Conservation (phyloP, 2,329 filamentous ascomycete species). For the Penicillium hordei region DNA sequence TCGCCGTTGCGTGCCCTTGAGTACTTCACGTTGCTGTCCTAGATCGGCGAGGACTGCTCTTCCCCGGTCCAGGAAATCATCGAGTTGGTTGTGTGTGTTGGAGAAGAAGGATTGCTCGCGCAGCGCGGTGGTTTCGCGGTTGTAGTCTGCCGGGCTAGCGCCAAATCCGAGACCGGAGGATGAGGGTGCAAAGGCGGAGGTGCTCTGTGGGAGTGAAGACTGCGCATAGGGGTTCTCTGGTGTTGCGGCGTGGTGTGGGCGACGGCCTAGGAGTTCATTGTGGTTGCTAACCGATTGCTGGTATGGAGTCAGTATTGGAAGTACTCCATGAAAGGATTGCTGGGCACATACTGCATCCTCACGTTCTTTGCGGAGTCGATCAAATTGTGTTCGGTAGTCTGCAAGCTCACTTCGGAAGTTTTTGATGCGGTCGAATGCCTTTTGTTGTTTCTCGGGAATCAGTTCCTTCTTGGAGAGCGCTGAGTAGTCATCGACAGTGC, state of each 20-base stretch:
- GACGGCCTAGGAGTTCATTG: conserved; percentile 77
- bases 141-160: conserved; percentile 55
- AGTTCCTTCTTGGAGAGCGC: conserved; percentile 82
- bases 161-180: conserved; percentile 48
- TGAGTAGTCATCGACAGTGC: conserved; percentile 90
- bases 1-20: conserved; percentile 89
- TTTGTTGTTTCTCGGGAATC: conserved; percentile 85
- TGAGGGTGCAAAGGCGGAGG: conserved; percentile 44
- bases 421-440: conserved; percentile 80
- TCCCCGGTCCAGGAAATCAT: conserved; percentile 90
- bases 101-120: conserved; percentile 86
- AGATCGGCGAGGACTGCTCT: conserved; percentile 87
- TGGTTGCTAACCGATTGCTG: conserved; percentile 66
- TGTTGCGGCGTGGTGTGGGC: conserved; percentile 73
- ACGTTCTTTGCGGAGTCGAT: conserved; percentile 70
- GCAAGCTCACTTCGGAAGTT: conserved; percentile 80
- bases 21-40: conserved; percentile 84
- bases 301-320: conserved; percentile 7
- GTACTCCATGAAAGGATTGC: neutral
- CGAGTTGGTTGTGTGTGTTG: conserved; percentile 77
- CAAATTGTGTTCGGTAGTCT: conserved; percentile 76
- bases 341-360: conserved; percentile 64
- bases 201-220: conserved; percentile 43
- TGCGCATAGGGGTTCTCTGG: conserved; percentile 93
- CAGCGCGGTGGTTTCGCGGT: conserved; percentile 77